A percentile compares a stretch with the other conserved stretches of the same genome.
Evolutionary conservation across 225 moss, liverwort and hornwort species (phyloP).

Genomic region (Takakia lepidozioides): DNA sequence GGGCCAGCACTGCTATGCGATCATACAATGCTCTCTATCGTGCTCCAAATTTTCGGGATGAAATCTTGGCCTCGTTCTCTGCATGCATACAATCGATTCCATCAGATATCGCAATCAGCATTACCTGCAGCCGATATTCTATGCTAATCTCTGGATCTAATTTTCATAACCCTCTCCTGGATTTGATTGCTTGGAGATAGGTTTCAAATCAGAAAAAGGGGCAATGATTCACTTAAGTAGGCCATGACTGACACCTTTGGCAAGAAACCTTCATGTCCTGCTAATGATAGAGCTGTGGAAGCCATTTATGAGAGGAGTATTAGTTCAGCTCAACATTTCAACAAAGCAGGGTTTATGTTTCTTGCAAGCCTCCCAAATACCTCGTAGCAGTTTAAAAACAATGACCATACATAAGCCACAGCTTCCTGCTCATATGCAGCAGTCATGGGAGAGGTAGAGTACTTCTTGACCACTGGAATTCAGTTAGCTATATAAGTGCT

Average conservation of each 20-base stretch:
- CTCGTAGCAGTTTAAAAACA: too few relatives aligned
- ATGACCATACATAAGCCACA: too few relatives aligned
- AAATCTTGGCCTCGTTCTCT: conserved; percentile 27
- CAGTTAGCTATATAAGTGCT: background rate
- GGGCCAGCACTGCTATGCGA: conserved; percentile 16
- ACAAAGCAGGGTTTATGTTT: too few relatives aligned
- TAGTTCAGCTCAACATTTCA: too few relatives aligned
- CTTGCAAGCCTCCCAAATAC: too few relatives aligned
- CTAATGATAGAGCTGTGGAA: too few relatives aligned
- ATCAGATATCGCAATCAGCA: background rate
- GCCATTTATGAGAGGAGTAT: too few relatives aligned
- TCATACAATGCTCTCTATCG: conserved; percentile 28
- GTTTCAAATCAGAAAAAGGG: background rate
- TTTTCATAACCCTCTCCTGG: background rate
- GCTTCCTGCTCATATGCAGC: too few relatives aligned
- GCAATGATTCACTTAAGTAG: background rate
- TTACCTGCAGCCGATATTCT: background rate
- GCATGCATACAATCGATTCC: conserved; percentile 1
- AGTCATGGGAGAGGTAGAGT: background rate
- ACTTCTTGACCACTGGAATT: background rate
- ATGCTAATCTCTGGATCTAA: background rate
- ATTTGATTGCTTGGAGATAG: too few relatives aligned
- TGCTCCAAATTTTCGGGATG: conserved; percentile 20
- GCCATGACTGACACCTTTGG: too few relatives aligned
- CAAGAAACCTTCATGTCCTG: too few relatives aligned